Evolutionary conservation across 495 filamentous ascomycete genomes (phyloP), one percentile per base, ranked within the genome.

Genomic region (Penicillium subrubescens): DNA sequence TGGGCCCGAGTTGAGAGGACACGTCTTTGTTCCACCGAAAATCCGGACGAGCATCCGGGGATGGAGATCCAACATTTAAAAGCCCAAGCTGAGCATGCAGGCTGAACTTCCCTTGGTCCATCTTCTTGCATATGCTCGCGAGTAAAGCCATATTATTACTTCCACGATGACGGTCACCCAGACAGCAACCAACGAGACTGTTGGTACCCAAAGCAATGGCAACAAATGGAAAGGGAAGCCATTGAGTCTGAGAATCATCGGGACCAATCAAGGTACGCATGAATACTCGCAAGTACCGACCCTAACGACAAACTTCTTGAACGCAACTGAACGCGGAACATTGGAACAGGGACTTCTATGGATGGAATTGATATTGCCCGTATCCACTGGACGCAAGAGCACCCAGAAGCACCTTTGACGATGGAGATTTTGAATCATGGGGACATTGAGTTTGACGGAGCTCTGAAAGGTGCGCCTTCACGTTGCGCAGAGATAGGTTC

Each of bases 361-460:
- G 68, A 81, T 62, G 77, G 65, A 25, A 74, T 81, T 35, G 77
- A 81, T 59, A 73, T 75, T 59, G 79, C 75, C 7, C 68, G 77
- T 57, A 76, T 76, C 70, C 72, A 70, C 54, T 81, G 78, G 68
- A 73, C 71, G 25, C 78, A 82, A 64, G 75, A 76, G 53, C 66
- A 71, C 31, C 77, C 79, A 17, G 57, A 61, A 27, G 62, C 69
- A n/a, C 75, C 76, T 8, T 72, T 82, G 67, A 76, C 79, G 69
- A 73, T 79, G 34, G 41, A 66, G 61, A 57, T 72, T 8, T 46
- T 72, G 51, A 34, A 46, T 34, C 31, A 59, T 44, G 66, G 64
- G 39, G 39, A 43, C 39, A 15, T 43, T 43, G 39, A 43, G 39
- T 43, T 43, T 43, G 39, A 43, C 39, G 39, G 39, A 43, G 39